Evolutionary conservation across 305 asterid species (phyloP).

Genomic region (Fraxinus sp.): DNA sequence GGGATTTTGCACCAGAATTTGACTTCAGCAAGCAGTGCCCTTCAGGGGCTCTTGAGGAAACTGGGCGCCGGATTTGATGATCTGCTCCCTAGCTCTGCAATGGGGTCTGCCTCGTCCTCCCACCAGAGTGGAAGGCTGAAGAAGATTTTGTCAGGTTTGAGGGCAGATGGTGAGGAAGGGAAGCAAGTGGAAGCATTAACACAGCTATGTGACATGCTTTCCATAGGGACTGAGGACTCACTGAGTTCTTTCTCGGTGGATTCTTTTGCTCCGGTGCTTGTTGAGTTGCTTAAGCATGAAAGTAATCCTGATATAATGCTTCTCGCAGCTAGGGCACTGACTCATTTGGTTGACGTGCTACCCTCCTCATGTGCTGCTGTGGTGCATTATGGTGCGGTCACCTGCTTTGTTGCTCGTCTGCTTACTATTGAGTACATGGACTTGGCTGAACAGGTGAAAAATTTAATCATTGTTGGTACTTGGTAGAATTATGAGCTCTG

Average conservation of each 20-base stretch:
- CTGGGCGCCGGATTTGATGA: conserved; percentile 96
- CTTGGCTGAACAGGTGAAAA: conserved; percentile 94
- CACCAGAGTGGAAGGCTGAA: conserved; percentile 85
- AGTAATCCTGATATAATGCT: conserved; percentile 94
- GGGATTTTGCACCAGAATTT: conserved; percentile 85
- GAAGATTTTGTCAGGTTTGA: conserved; percentile 87
- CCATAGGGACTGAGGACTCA: conserved; percentile 94
- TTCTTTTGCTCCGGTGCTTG: conserved; percentile 94
- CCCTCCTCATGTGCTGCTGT: conserved; percentile 97
- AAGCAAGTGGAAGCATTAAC: conserved; percentile 92
- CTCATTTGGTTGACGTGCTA: conserved; percentile 92
- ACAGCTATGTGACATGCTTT: conserved; percentile 93
- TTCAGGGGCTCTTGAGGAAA: conserved; percentile 89
- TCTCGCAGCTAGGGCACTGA: conserved; percentile 92
- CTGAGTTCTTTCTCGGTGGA: conserved; percentile 93
- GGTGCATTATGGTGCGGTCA: conserved; percentile 96
- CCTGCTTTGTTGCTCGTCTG: conserved; percentile 88
- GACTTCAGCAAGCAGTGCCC: conserved; percentile 95
- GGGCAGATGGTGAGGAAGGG: conserved; percentile 99
- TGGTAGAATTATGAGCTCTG: not conserved
- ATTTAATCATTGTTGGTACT: not conserved
- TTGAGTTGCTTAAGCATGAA: conserved; percentile 88
- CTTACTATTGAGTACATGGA: conserved; percentile 98
- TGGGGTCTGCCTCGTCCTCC: conserved; percentile 77
- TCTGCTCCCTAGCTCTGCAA: conserved; percentile 84